These are phyloP conservation scores for Tympanopsis confertula DNA, from an alignment of 2,329 filamentous ascomycete species.

Conservation along the genomic window DNA sequence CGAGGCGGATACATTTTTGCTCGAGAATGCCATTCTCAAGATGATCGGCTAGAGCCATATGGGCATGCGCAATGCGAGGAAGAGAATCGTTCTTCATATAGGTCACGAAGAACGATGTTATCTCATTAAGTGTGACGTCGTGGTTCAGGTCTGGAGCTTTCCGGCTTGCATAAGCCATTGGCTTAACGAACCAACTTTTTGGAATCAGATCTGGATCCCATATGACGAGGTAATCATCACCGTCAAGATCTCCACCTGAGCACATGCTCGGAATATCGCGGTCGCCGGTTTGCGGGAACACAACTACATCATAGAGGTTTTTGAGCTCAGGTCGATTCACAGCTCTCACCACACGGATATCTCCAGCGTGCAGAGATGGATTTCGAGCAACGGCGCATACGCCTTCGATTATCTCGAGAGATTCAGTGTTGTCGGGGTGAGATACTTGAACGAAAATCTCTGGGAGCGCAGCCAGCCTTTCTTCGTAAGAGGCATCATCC, in stretches of 20 bases:
- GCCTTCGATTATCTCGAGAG: constrained; percentile 59
- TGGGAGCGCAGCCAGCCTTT: constrained; percentile 46
- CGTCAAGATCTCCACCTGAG: constrained; percentile 88
- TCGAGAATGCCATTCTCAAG: constrained; percentile 52
- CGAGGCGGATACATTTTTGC: constrained; percentile 56
- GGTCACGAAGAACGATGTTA: constrained; percentile 75
- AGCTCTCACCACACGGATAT: constrained; percentile 77
- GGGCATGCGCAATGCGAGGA: constrained; percentile 67
- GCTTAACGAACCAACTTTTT: constrained; percentile 52
- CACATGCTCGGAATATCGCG: constrained; percentile 85
- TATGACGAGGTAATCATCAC: constrained; percentile 88
- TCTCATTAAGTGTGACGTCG: constrained; percentile 59
- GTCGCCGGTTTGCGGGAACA: constrained; percentile 75
- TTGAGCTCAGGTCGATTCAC: constrained; percentile 62
- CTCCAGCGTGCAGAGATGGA: constrained; percentile 84
- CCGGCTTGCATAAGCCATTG: constrained; percentile 65
- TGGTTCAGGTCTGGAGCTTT: constrained; percentile 41
- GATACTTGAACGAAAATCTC: constrained; percentile 84
- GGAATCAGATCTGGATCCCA: constrained; percentile 75
- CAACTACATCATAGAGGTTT: constrained; percentile 75
- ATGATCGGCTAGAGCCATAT: constrained; percentile 66
- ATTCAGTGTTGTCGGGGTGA: constrained; percentile 34
- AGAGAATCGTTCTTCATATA: constrained; percentile 89
- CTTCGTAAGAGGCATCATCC: constrained; percentile 22
- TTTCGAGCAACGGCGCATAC: constrained; percentile 80